These are phyloP conservation scores for Bothriochloa decipiens DNA, from an alignment of 176 grass and related monocot genomes.

Conservation along the genomic window DNA sequence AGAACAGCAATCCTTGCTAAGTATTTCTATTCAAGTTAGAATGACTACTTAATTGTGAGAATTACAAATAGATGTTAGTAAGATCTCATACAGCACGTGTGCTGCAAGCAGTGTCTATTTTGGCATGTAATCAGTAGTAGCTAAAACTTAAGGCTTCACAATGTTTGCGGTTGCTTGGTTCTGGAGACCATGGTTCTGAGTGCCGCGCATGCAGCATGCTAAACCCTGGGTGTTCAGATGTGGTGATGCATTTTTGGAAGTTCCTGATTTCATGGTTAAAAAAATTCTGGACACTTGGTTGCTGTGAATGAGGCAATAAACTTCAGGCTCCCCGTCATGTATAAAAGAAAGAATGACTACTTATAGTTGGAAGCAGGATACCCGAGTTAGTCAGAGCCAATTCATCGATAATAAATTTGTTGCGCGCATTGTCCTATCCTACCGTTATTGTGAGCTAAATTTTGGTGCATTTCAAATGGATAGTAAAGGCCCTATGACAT, in stretches of 20 bases:
- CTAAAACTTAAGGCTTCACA: neutral
- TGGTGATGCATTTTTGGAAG: neutral
- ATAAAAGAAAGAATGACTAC: neutral
- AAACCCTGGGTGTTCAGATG: neutral
- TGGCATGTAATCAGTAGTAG: neutral
- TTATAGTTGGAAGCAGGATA: neutral
- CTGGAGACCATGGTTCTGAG: neutral
- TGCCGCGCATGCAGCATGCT: neutral
- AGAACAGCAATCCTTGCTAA: neutral
- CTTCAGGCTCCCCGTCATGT: neutral
- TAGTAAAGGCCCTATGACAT: constrained; percentile 19
- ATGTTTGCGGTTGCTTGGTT: neutral
- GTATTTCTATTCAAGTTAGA: neutral
- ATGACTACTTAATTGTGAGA: neutral
- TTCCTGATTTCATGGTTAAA: neutral
- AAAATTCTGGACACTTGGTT: neutral
- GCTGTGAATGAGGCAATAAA: neutral
- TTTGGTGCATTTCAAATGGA: neutral
- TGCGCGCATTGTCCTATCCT: neutral
- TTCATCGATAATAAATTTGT: neutral
- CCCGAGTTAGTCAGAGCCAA: neutral
- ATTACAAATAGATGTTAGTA: neutral
- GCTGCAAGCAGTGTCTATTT: neutral
- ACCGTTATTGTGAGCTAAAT: neutral
- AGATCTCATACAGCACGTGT: neutral